phyloP scores from a whole-genome alignment of 2,329 filamentous ascomycete species.

The Trichoderma endophyticum region DNA sequence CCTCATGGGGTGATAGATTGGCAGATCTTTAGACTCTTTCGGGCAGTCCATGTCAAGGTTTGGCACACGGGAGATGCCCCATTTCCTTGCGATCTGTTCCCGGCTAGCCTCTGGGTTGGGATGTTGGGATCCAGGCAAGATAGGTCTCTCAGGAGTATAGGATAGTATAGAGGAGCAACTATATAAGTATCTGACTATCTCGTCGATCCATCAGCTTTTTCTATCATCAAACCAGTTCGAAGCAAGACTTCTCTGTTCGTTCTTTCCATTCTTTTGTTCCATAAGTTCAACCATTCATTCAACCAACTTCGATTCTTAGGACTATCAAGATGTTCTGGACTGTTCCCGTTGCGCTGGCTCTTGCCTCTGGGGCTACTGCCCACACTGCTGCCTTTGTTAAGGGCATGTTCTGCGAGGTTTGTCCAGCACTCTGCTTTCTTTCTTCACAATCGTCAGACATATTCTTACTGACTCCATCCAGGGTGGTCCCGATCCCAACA shows the following conservation, averaged over 20 bases:
- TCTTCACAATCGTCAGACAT: no score
- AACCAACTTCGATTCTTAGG: neutral
- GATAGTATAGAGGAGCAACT: neutral
- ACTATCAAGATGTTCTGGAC: slow-evolving; percentile 17
- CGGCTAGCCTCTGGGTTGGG: neutral
- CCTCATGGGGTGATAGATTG: neutral
- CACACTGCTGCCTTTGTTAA: slow-evolving; percentile 23
- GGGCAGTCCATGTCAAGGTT: neutral
- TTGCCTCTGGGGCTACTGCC: slow-evolving; percentile 20
- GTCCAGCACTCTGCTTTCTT: neutral
- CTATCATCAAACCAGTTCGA: neutral
- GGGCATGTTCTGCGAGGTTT: slow-evolving; percentile 25
- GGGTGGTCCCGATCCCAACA: slow-evolving; percentile 25
- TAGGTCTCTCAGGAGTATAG: neutral
- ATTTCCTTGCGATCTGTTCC: neutral
- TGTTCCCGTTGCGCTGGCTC: slow-evolving; percentile 17
- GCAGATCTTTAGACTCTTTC: slow-evolving; percentile 5
- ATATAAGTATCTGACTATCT: neutral
- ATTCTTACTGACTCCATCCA: neutral
- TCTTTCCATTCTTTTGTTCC: neutral
- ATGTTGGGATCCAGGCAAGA: neutral
- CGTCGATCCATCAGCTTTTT: neutral
- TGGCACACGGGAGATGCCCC: neutral
- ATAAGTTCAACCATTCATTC: neutral
- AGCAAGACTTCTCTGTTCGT: neutral